These are phyloP conservation scores for Aegilops tauschii DNA, from an alignment of 176 grass and related monocot genomes.

Conservation along the genomic window DNA sequence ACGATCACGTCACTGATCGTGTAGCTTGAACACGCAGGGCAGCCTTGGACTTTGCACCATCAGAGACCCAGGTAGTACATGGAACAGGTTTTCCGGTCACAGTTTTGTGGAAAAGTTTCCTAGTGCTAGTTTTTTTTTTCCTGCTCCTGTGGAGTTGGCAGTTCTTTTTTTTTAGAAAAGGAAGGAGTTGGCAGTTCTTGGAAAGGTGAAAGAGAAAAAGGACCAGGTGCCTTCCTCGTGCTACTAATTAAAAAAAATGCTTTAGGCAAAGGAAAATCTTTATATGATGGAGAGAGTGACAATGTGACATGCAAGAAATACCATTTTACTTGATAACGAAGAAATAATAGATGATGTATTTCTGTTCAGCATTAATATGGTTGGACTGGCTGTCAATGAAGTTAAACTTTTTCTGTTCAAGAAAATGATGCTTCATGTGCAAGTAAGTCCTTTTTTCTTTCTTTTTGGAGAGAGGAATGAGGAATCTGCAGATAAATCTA, in stretches of 20 bases:
- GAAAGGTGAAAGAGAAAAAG: not conserved
- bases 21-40: not conserved
- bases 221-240: not conserved
- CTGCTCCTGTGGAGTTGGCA: constrained; percentile 9
- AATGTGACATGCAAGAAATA: not conserved
- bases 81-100: not conserved
- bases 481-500: not conserved
- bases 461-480: too few relatives aligned
- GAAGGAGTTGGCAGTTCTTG: constrained; percentile 1
- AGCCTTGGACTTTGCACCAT: constrained; percentile 3
- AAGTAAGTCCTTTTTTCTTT: not conserved
- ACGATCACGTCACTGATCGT: not conserved
- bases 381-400: constrained; percentile 13
- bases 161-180: not conserved
- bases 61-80: not conserved
- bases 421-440: constrained; percentile 23
- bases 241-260: not conserved
- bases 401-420: not conserved
- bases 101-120: not conserved
- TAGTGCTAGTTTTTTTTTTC: not conserved
- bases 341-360: not conserved
- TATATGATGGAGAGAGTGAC: not conserved
- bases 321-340: not conserved
- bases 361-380: not conserved
- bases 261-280: not conserved